Conservation (phyloP, 2,329 filamentous ascomycete genomes). For the Aspergillus hortae region DNA sequence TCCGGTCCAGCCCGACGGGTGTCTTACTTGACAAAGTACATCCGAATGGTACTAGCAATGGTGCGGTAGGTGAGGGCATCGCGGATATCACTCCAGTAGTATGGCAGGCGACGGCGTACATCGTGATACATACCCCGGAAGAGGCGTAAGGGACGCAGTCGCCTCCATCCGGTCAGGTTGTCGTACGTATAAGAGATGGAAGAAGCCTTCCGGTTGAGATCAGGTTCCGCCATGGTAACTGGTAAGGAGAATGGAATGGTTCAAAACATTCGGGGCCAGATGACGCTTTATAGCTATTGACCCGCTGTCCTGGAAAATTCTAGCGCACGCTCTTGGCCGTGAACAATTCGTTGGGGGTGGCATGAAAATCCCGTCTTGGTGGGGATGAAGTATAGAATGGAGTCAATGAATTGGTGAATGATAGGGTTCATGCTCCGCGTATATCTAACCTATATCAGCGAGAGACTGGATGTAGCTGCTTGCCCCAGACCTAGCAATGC, state of each 20-base stretch:
- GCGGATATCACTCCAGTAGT: slow-evolving; percentile 54
- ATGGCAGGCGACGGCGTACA: slow-evolving; percentile 50
- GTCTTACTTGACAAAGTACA: slow-evolving; percentile 52
- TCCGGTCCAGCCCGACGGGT: too few relatives aligned
- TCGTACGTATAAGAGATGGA: slow-evolving; percentile 31
- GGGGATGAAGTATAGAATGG: not conserved
- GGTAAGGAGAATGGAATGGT: not conserved
- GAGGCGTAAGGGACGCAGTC: slow-evolving; percentile 41
- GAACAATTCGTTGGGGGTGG: not conserved
- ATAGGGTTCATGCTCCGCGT: too few relatives aligned
- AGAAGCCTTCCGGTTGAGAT: slow-evolving; percentile 23
- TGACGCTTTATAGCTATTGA: not conserved
- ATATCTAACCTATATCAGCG: too few relatives aligned
- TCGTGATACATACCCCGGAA: slow-evolving; percentile 55
- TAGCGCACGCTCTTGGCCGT: not conserved
- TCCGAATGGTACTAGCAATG: slow-evolving; percentile 53
- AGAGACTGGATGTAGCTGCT: not conserved
- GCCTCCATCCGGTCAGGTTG: slow-evolving; percentile 38
- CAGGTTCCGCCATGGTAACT: not conserved
- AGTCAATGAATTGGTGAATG: not conserved
- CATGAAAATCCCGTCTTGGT: not conserved
- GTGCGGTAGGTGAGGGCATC: slow-evolving; percentile 56
- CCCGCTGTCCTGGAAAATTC: not conserved
- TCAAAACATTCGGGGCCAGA: not conserved
- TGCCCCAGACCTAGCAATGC: not conserved